Evolutionary conservation across 768 basidiomycete species (phyloP).

Genomic region (Rhizopogon vulgaris): DNA sequence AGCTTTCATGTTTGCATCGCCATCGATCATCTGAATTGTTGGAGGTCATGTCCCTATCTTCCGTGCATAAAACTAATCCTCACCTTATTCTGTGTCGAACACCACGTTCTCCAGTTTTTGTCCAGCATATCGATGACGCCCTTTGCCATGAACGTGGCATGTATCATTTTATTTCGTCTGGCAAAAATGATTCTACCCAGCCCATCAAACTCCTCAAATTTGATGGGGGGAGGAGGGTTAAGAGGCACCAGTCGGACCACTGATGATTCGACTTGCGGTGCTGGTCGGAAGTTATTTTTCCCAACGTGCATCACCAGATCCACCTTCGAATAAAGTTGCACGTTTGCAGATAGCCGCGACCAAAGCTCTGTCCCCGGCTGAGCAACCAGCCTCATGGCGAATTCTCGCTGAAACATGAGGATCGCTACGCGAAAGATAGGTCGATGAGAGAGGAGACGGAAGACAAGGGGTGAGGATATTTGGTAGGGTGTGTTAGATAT

Average conservation of each 20-base stretch:
- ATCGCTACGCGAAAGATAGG: slow-evolving; percentile 91
- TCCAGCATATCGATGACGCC: slow-evolving; percentile 94
- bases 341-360: slow-evolving; percentile 94
- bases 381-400: slow-evolving; percentile 88
- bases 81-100: slow-evolving; percentile 69
- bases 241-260: slow-evolving; percentile 89
- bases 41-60: neutral
- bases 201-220: slow-evolving; percentile 97
- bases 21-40: slow-evolving; percentile 53
- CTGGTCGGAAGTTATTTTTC: slow-evolving; percentile 95
- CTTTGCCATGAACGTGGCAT: slow-evolving; percentile 89
- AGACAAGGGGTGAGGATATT: slow-evolving; percentile 96
- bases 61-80: neutral
- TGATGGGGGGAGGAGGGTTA: slow-evolving; percentile 92
- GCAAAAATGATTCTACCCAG: slow-evolving; percentile 87
- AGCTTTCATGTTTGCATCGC: slow-evolving; percentile 60
- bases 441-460: slow-evolving; percentile 93
- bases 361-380: slow-evolving; percentile 78
- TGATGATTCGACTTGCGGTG: slow-evolving; percentile 89
- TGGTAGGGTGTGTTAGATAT: slow-evolving; percentile 99
- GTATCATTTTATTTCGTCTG: slow-evolving; percentile 82
- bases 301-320: slow-evolving; percentile 95
- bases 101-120: slow-evolving; percentile 90
- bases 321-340: slow-evolving; percentile 95
- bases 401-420: slow-evolving; percentile 99